Conservation (phyloP, 129 eudicot species). For the Artemisia tridentata region DNA sequence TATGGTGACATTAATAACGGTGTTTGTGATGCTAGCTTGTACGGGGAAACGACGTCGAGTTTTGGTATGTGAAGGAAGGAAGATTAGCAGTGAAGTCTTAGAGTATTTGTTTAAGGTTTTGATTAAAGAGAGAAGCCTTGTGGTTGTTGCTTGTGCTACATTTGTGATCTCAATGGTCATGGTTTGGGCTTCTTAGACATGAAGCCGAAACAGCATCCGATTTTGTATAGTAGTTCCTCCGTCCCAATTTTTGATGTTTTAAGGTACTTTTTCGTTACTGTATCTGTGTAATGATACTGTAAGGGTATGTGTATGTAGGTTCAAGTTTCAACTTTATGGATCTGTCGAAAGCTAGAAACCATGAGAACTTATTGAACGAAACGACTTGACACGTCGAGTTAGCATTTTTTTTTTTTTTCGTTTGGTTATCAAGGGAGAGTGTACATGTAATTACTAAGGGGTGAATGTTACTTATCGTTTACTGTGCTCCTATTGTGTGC, state of each 20-base stretch:
- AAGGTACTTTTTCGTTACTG: no score
- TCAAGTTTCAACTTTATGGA: no score
- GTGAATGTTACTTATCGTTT: no score
- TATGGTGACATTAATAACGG: slow-evolving; percentile 74
- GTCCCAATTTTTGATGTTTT: not conserved
- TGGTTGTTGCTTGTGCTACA: slow-evolving; percentile 53
- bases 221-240: not conserved
- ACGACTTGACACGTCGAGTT: no score
- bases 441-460: no score
- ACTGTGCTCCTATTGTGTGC: no score
- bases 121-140: slow-evolving; percentile 40
- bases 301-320: no score
- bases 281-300: no score
- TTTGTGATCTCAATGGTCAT: slow-evolving; percentile 44
- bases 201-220: not conserved
- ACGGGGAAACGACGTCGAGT: slow-evolving; percentile 76
- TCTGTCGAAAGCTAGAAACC: no score
- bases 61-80: slow-evolving; percentile 58
- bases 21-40: slow-evolving; percentile 69
- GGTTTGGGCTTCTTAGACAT: slow-evolving; percentile 33
- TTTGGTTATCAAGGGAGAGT: no score
- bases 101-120: slow-evolving; percentile 48
- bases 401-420: no score
- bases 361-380: no score
- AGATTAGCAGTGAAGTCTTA: slow-evolving; percentile 64